These are phyloP conservation scores for Aspergillus ellipticus DNA, from an alignment of 495 filamentous ascomycete genomes.

Conservation along the genomic window DNA sequence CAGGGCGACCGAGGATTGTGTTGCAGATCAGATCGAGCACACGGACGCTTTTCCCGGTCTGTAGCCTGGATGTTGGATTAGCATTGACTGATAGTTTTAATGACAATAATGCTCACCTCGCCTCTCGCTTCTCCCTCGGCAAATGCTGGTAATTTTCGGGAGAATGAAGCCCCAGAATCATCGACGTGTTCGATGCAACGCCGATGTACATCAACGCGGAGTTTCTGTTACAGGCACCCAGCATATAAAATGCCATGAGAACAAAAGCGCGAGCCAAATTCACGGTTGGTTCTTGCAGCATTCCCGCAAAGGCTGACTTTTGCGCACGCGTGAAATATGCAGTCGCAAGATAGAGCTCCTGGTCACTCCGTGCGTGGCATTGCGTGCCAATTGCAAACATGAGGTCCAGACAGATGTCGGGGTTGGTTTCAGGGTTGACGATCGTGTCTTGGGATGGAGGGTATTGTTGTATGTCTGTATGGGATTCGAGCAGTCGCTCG, in stretches of 20 bases:
- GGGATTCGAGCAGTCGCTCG: no score
- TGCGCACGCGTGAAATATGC: neutral
- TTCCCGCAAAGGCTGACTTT: neutral
- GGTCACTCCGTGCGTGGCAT: no score
- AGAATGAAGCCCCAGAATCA: neutral
- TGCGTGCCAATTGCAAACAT: no score
- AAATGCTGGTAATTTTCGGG: neutral
- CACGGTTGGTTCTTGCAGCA: neutral
- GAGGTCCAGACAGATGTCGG: no score
- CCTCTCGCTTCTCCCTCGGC: no score
- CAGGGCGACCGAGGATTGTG: slow-evolving; percentile 3
- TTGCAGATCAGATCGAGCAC: neutral
- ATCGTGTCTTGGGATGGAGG: no score
- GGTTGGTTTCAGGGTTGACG: no score
- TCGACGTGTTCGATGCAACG: neutral
- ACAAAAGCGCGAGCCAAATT: neutral
- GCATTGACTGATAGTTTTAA: no score
- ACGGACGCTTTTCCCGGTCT: neutral
- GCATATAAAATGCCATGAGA: slow-evolving; percentile 2
- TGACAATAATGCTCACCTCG: neutral
- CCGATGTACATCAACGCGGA: neutral
- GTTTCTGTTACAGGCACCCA: slow-evolving; percentile 5
- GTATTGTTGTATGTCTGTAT: no score
- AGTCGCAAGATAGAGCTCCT: neutral
- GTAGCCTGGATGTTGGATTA: neutral